Evolutionary conservation across 768 basidiomycete genomes (phyloP).

Genomic region (Leccinum subgranulosum): DNA sequence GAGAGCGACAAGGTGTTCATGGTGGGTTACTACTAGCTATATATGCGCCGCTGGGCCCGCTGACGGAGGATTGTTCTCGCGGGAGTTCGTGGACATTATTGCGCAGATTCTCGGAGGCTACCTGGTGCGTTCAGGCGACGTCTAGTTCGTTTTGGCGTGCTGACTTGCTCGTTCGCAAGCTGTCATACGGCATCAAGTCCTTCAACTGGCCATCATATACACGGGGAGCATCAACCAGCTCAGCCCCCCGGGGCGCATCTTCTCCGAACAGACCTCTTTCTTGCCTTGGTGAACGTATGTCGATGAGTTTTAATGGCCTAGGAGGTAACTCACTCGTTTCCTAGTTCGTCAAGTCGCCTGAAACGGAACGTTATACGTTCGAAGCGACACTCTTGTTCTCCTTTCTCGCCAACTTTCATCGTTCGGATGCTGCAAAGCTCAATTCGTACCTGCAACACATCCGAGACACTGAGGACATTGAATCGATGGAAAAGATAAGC

Average conservation of each 20-base stretch:
- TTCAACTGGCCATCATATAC: constrained; percentile 57
- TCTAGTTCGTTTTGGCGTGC: background rate
- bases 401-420: constrained; percentile 68
- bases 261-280: constrained; percentile 58
- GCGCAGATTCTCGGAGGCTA: constrained; percentile 45
- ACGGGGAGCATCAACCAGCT: constrained; percentile 58
- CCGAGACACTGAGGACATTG: constrained; percentile 43
- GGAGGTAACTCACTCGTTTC: background rate
- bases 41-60: background rate
- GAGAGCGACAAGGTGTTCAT: constrained; percentile 59
- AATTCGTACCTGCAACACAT: constrained; percentile 64
- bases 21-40: constrained; percentile 26
- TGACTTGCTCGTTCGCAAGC: constrained; percentile 32
- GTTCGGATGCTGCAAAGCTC: constrained; percentile 64
- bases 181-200: constrained; percentile 45
- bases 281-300: constrained; percentile 50
- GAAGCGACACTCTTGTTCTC: constrained; percentile 60
- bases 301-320: too few species aligned
- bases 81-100: constrained; percentile 52
- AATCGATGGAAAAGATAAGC: constrained; percentile 54
- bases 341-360: constrained; percentile 55
- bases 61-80: background rate
- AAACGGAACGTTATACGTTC: constrained; percentile 54
- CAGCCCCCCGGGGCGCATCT: constrained; percentile 72
- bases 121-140: constrained; percentile 24